Base-by-base conservation (phyloP, 139 green algal genomes). In the Chlamydomonas schloesseri region DNA sequence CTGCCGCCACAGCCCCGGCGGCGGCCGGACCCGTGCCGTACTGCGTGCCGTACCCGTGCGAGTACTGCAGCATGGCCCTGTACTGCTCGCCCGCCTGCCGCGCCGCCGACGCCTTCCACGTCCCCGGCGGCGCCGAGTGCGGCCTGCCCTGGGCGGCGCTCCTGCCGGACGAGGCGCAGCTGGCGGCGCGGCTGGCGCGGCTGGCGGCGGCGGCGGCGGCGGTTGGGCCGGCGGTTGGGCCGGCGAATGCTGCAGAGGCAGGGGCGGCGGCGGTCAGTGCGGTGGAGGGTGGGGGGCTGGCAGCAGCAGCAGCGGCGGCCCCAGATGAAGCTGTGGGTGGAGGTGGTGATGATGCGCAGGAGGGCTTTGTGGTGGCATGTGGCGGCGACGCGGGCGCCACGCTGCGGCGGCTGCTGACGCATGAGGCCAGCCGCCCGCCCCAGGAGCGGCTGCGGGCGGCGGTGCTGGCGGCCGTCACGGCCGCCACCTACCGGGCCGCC, bases 131-230 rank as follows among this genome's bases (percentile, higher is more conserved):
- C 26, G 37, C 74, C 10, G 89, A 95, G 83, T 95, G 92, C 78
- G 80, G 92, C n/a, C 53, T 93, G 11, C 73, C 89, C 23, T 95
- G 92, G 92, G 28, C 73, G 0, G 55, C 77, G 33, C 53, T 95
- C 68, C 81, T 95, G 64, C 92, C 92, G 9, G 58, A 82, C 20
- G 84, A 93, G 37, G 87, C 87, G 17, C 53, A 94, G 26, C 85
- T 92, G 21, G 91, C 91, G 36, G 67, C 79, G 24, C 71, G 88
- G 9, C 34, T 91, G 71, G 76, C 36, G 28, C 17, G 64, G 31
- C 28, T 64, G 80, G 71, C 33, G n/a, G 64, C 26, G 17, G 84
- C 62, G 50, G 58, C 80, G 64, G 50, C 33, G 70, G 57, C 74
- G 28, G 55, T 15, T 13, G 53, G 28, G 57, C 20, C 60, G 60